Conservation (phyloP, 208 protist species). For the Trypanosoma avium region DNA sequence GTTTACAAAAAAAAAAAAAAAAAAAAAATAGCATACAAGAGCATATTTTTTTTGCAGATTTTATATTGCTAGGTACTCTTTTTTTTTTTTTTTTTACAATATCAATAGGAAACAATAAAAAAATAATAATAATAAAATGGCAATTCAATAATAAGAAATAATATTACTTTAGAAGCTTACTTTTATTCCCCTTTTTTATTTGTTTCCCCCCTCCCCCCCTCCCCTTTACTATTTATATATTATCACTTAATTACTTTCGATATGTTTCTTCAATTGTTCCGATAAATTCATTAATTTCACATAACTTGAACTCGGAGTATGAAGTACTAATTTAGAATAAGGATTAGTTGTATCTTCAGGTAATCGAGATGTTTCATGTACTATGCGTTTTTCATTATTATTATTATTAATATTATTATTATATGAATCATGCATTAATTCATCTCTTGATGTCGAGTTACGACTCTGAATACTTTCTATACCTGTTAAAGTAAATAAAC, state of each 20-base stretch:
- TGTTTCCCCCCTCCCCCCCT: too few species aligned
- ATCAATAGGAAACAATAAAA: background rate
- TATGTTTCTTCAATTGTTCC: constrained; percentile 17
- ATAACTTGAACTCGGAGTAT: constrained; percentile 14
- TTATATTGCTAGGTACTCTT: too few species aligned
- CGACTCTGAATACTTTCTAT: background rate
- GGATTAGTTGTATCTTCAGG: constrained; percentile 3
- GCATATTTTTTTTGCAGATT: too few species aligned
- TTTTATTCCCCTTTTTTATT: too few species aligned
- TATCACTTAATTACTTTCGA: background rate
- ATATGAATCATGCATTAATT: background rate
- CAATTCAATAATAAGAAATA: background rate
- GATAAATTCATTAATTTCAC: constrained; percentile 21
- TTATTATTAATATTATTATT: too few species aligned
- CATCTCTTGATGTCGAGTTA: background rate
- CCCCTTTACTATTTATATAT: background rate
- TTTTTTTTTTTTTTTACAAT: background rate
- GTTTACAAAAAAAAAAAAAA: too few species aligned
- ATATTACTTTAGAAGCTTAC: too few species aligned
- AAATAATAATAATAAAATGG: background rate
- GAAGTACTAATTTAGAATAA: background rate
- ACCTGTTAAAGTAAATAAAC: background rate
- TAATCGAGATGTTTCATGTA: background rate
- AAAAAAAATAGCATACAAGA: too few species aligned
- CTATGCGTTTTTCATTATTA: background rate